phyloP scores from a whole-genome alignment of 495 filamentous ascomycete genomes.

The Trichocladium antarcticum region DNA sequence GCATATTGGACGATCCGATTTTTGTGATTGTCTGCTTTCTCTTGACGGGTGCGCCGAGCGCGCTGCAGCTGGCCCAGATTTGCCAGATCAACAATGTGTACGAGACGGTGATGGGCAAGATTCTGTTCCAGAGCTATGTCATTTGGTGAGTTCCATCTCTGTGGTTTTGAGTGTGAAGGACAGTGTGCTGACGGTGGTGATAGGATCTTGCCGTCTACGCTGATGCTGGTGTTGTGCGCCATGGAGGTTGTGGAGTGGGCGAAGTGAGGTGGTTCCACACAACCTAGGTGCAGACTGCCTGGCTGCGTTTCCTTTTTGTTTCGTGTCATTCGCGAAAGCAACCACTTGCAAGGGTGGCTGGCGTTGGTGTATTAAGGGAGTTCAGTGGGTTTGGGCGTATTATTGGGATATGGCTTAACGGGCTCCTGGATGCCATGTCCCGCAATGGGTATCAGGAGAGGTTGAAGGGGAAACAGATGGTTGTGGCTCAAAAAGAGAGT shows the following conservation, averaged over 20 bases:
- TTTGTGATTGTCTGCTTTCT: slow-evolving; percentile 97
- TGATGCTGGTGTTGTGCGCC: slow-evolving; percentile 81
- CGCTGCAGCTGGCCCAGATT: slow-evolving; percentile 91
- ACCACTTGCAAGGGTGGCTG: neutral
- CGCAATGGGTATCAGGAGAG: too few relatives aligned
- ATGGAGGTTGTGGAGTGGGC: slow-evolving; percentile 94
- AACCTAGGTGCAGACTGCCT: neutral
- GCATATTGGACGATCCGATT: slow-evolving; percentile 94
- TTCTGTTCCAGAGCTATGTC: slow-evolving; percentile 96
- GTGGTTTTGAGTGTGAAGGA: too few relatives aligned
- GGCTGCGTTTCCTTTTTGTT: neutral
- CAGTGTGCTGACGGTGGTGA: slow-evolving; percentile 15
- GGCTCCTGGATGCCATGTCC: neutral
- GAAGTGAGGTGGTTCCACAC: neutral
- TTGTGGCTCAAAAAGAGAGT: too few relatives aligned
- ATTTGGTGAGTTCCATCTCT: slow-evolving; percentile 66
- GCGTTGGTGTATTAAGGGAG: neutral
- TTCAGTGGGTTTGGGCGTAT: neutral
- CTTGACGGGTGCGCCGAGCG: slow-evolving; percentile 86
- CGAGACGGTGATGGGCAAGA: slow-evolving; percentile 80
- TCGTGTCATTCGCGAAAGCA: neutral
- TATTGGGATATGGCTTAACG: neutral
- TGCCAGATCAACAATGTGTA: slow-evolving; percentile 97
- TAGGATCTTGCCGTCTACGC: slow-evolving; percentile 89
- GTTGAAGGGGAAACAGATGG: too few relatives aligned